These are phyloP conservation scores for Mycena rebaudengoi DNA, from an alignment of 768 basidiomycete genomes.

Conservation along the genomic window DNA sequence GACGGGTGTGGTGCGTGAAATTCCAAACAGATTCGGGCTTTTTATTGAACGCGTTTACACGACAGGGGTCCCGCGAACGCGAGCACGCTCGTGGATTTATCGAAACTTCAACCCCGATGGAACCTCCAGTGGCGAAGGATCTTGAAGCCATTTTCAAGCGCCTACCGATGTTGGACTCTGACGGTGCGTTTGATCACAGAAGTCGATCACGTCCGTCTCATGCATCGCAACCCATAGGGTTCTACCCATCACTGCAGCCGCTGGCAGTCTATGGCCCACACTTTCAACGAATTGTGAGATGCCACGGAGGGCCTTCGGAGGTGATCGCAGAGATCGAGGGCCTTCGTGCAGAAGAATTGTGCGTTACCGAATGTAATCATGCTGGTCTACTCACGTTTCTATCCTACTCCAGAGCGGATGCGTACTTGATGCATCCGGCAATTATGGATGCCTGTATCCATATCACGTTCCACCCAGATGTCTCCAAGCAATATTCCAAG, in stretches of 20 bases:
- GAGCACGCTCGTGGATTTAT: constrained; percentile 19
- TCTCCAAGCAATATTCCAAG: background rate
- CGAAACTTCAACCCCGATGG: background rate
- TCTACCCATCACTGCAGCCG: constrained; percentile 10
- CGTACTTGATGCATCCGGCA: background rate
- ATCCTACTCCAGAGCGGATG: background rate
- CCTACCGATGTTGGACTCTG: background rate
- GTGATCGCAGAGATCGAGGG: constrained; percentile 3
- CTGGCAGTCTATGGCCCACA: constrained; percentile 1
- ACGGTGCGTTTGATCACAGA: background rate
- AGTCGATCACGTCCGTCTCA: background rate
- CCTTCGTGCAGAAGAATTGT: background rate
- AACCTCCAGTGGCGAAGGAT: background rate
- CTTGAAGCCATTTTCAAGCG: background rate
- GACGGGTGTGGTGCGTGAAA: constrained; percentile 9
- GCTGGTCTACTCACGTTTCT: background rate
- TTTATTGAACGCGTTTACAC: background rate
- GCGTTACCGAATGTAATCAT: background rate
- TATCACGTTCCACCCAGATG: background rate
- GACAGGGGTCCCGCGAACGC: background rate
- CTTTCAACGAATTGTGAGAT: constrained; percentile 3
- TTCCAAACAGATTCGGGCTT: background rate
- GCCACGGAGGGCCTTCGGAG: constrained; percentile 7
- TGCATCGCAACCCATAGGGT: constrained; percentile 1
- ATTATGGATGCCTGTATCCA: constrained; percentile 9